phyloP scores from a whole-genome alignment of 306 rosid genomes.

The Fragaria nilgerrensis region DNA sequence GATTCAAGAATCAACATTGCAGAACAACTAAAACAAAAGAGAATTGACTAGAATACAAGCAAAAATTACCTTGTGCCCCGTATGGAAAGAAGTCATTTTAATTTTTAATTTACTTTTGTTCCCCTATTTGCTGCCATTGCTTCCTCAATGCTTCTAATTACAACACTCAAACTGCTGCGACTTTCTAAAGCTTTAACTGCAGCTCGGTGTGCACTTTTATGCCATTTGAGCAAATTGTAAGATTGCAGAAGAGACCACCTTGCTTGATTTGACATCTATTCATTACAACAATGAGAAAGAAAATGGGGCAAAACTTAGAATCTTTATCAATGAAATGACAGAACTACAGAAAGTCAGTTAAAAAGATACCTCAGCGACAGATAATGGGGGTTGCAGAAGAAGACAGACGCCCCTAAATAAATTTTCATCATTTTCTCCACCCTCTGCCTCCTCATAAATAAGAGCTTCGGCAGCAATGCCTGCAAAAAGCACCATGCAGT shows the following conservation, averaged over 20 bases:
- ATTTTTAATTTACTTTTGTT: constrained; percentile 4
- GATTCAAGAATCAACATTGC: background rate
- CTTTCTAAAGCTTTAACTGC: constrained; percentile 86
- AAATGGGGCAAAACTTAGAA: constrained; percentile 5
- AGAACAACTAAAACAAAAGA: background rate
- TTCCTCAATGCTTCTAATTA: constrained; percentile 83
- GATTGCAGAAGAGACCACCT: constrained; percentile 96
- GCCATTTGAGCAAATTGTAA: constrained; percentile 93
- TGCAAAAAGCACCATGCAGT: constrained; percentile 96
- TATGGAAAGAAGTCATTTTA: background rate
- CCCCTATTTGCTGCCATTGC: constrained; percentile 44
- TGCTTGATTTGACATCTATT: constrained; percentile 95
- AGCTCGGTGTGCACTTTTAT: constrained; percentile 73
- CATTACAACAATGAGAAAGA: constrained; percentile 20
- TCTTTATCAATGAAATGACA: constrained; percentile 1
- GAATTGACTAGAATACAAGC: background rate
- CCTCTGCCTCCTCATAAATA: constrained; percentile 92
- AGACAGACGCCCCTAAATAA: constrained; percentile 71
- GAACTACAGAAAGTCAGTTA: constrained; percentile 21
- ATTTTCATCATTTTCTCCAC: constrained; percentile 98
- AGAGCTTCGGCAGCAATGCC: constrained; percentile 99
- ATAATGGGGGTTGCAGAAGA: constrained; percentile 81
- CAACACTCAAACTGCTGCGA: constrained; percentile 65
- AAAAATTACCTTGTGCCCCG: background rate
- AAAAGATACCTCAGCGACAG: constrained; percentile 66